Conservation (phyloP, 306 rosid genomes). For the Phaseolus lunatus region DNA sequence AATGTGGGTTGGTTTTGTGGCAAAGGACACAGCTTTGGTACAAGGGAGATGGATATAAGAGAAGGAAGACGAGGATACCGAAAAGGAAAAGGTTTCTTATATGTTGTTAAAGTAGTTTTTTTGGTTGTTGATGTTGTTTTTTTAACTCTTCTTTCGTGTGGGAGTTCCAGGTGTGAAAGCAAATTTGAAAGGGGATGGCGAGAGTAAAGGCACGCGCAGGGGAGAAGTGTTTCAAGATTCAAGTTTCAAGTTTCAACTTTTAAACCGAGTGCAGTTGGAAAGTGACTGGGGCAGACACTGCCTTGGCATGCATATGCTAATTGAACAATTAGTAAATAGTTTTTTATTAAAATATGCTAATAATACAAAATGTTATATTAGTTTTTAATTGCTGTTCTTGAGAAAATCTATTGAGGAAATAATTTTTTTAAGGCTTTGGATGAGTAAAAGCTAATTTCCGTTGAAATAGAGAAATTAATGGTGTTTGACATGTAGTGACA, state of each 20-base stretch:
- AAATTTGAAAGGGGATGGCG: conserved; percentile 22
- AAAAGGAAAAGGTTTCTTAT: background rate
- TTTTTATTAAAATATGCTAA: too few relatives aligned
- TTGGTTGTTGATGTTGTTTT: too few relatives aligned
- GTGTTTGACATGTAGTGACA: too few relatives aligned
- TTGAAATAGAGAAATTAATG: too few relatives aligned
- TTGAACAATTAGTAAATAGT: too few relatives aligned
- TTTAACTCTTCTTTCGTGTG: background rate
- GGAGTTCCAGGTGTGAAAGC: background rate
- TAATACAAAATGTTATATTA: too few relatives aligned
- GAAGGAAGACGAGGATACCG: background rate
- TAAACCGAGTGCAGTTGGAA: background rate
- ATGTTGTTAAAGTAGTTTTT: background rate
- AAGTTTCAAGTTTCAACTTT: too few relatives aligned
- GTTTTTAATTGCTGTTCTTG: too few relatives aligned
- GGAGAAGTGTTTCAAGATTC: background rate
- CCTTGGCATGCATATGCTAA: background rate
- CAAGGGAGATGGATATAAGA: background rate
- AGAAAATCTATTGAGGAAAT: too few relatives aligned
- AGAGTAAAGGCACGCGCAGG: background rate
- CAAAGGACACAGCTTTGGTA: conserved; percentile 14
- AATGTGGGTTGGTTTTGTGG: background rate
- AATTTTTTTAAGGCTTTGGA: too few relatives aligned
- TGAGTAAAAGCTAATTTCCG: too few relatives aligned
- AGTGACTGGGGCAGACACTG: background rate